Evolutionary conservation across 1,284 basidiomycete genomes (phyloP).

Genomic region (Neonothopanus nambi): DNA sequence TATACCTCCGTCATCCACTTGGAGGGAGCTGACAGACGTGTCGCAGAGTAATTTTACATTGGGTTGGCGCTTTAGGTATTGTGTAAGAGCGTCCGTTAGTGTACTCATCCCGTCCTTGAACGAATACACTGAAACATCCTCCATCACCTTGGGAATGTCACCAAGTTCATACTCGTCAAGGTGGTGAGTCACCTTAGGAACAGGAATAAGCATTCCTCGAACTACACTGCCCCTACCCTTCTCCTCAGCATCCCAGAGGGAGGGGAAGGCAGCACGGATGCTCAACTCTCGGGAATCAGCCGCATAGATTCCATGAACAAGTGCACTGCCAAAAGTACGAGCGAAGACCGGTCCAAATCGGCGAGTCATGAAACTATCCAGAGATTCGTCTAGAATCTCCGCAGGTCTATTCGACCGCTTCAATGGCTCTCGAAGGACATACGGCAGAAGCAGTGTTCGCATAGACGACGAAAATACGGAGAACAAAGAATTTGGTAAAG

Average conservation of each 20-base stretch:
- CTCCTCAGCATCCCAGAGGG: constrained; percentile 70
- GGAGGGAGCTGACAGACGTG: constrained; percentile 40
- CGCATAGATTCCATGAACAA: constrained; percentile 21
- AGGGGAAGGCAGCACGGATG: constrained; percentile 75
- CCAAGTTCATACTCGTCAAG: constrained; percentile 51
- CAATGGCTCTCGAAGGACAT: constrained; percentile 62
- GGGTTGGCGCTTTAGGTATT: constrained; percentile 41
- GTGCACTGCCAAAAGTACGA: constrained; percentile 48
- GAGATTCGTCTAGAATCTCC: constrained; percentile 68
- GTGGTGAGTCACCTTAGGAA: constrained; percentile 21
- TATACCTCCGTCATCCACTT: constrained; percentile 36
- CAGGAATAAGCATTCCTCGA: constrained; percentile 54
- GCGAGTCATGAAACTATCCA: constrained; percentile 77
- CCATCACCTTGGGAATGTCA: constrained; percentile 52
- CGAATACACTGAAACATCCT: constrained; percentile 73
- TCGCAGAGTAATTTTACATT: constrained; percentile 64
- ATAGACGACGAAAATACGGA: constrained; percentile 53
- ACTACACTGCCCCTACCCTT: constrained; percentile 68
- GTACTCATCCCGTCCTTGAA: constrained; percentile 78
- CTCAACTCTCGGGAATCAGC: constrained; percentile 48
- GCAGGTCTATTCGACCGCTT: constrained; percentile 39
- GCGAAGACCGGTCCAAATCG: constrained; percentile 79
- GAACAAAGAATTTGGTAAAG: constrained; percentile 45
- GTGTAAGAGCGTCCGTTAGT: constrained; percentile 60
- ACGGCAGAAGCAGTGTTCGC: constrained; percentile 50